Percentiles rank a stretch among this genome's conserved stretches.
Evolutionary conservation across 164 flowering plant genomes (phyloP).

Genomic region (Sedum album): DNA sequence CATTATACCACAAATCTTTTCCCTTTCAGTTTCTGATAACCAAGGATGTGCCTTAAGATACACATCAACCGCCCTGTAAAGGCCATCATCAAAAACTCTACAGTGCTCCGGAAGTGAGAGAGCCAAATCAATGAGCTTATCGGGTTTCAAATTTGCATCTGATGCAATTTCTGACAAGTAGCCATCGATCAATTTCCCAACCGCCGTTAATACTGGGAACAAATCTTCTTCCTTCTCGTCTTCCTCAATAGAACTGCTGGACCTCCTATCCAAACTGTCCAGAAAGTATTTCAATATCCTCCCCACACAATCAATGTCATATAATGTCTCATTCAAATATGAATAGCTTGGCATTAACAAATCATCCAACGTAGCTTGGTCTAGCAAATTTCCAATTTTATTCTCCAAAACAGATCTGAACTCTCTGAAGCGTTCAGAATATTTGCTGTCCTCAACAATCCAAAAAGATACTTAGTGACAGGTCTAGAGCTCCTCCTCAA

Average conservation of each 20-base stretch:
- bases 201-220: slow-evolving; percentile 55
- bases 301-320: slow-evolving; percentile 73
- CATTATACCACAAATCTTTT: slow-evolving; percentile 65
- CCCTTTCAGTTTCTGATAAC: slow-evolving; percentile 72
- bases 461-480: slow-evolving; percentile 47
- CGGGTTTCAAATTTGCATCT: too few species aligned
- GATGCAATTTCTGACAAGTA: slow-evolving; percentile 81
- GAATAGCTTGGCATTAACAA: slow-evolving; percentile 77
- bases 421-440: slow-evolving; percentile 53
- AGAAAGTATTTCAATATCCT: slow-evolving; percentile 54
- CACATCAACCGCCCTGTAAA: too few species aligned
- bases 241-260: slow-evolving; percentile 12
- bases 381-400: slow-evolving; percentile 58
- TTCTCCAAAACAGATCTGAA: slow-evolving; percentile 40
- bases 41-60: slow-evolving; percentile 95
- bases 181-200: slow-evolving; percentile 86
- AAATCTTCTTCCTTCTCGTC: slow-evolving; percentile 13
- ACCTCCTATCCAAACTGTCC: slow-evolving; percentile 15
- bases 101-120: slow-evolving; percentile 65
- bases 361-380: slow-evolving; percentile 73
- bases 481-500: slow-evolving; percentile 25
- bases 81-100: slow-evolving; percentile 67
- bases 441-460: slow-evolving; percentile 60
- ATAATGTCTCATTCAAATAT: slow-evolving; percentile 68
- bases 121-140: slow-evolving; percentile 59